Percentiles rank a stretch among this genome's conserved stretches.
phyloP scores from a whole-genome alignment of 805 yeast species.

The Candida chauliodis region DNA sequence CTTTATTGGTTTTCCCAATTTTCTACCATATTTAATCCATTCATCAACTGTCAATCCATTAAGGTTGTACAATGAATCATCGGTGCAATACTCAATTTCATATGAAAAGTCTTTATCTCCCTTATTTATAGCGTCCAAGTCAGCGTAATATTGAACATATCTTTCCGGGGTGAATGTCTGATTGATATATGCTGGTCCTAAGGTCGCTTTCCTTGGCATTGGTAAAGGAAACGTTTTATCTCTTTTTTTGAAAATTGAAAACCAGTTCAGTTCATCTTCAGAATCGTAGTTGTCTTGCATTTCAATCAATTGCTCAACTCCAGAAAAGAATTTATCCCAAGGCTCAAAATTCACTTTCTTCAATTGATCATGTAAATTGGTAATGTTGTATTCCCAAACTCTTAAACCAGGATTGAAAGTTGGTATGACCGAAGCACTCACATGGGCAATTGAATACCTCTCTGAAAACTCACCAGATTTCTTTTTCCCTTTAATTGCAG shows the following conservation, averaged over 20 bases:
- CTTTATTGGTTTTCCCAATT: constrained; percentile 44
- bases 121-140: constrained; percentile 47
- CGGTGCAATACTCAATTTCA: constrained; percentile 68
- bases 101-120: constrained; percentile 48
- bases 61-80: constrained; percentile 54
- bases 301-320: constrained; percentile 35
- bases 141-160: constrained; percentile 73
- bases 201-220: constrained; percentile 49
- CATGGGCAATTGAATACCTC: constrained; percentile 66
- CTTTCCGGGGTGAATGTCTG: constrained; percentile 71
- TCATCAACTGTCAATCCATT: constrained; percentile 54
- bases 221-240: constrained; percentile 64
- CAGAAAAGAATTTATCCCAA: constrained; percentile 58
- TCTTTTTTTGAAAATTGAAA: constrained; percentile 11
- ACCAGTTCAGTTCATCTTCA: constrained; percentile 3
- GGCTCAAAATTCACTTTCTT: constrained; percentile 30
- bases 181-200: constrained; percentile 75
- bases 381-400: constrained; percentile 81
- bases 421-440: constrained; percentile 74
- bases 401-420: constrained; percentile 81
- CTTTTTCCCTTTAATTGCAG: constrained; percentile 42
- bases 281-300: constrained; percentile 24
- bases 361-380: constrained; percentile 40
- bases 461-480: constrained; percentile 46
- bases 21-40: constrained; percentile 58